Base-by-base conservation (phyloP, 2,329 filamentous ascomycete genomes). In the Samsoniella hepiali region DNA sequence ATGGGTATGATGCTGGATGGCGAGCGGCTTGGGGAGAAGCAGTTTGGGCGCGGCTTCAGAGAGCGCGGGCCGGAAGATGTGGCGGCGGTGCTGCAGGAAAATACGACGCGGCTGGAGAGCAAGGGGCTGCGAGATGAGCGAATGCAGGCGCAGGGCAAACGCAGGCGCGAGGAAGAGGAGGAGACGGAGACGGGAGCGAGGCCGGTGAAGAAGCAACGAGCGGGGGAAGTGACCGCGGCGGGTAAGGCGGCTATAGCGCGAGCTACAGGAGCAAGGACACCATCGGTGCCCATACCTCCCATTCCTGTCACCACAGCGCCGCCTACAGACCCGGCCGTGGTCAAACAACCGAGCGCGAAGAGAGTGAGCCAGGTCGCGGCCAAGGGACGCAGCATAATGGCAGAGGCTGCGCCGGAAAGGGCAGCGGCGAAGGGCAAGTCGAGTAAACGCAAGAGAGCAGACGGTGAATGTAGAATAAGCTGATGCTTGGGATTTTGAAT, bases 1-100 rank as follows among this genome's bases (percentile, higher is more conserved):
- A 67, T 78, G 63, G 79, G 78, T 0, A 74, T 67, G 29, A 67
- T 80, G 1, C 60, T 81, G 3, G 69, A 75, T 10, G 75, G 75
- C 1, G 65, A 70, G 5, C 49, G 72, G 0, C 44, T 76, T 22
- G 38, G 22, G 22, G 22, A 22, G 22, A 22, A 22, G 1, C 22
- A 22, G 22, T 22, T 22, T 22, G 22, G 22, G 1, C 22, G 22
- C 1, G 22, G 22, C n/a, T 49, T 49, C 63, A 59, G 42, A 29
- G 38, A 6, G 27, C 42, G 38, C 13, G 5, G 17, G 1, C 10
- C 29, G 29, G 13, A 27, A 1, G 55, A 47, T n/a, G 7, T 38
- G 3, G 31, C 15, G 10, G 32, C 32, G 6, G 31, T 27, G 15
- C 3, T 3, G 45, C 9, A 8, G 27, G 9, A 29, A 3, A 22